Conservation (phyloP, 371 early-diverging fungal genomes). For the Blastocladiella emersonii region DNA sequence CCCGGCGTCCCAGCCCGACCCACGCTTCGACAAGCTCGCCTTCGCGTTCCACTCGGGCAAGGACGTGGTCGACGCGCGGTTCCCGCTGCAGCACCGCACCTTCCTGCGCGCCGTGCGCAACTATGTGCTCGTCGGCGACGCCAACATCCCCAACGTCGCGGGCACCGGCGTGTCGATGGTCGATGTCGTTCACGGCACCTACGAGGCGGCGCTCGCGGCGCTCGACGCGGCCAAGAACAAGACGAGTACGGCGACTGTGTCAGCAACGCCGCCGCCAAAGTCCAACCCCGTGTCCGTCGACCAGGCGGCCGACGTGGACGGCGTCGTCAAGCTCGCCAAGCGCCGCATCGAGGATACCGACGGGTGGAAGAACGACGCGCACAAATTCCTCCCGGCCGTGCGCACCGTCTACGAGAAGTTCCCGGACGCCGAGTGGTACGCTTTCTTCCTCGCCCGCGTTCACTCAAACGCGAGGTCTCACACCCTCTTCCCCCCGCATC, state of each 20-base stretch:
- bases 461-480: no score
- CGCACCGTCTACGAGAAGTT: neutral
- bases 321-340: neutral
- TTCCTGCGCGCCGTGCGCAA: slow-evolving; percentile 21
- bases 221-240: no score
- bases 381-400: slow-evolving; percentile 8
- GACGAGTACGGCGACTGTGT: no score
- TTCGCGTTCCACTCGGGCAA: slow-evolving; percentile 32
- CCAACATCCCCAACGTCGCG: slow-evolving; percentile 13
- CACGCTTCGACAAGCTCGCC: slow-evolving; percentile 18
- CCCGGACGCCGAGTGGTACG: slow-evolving; percentile 9
- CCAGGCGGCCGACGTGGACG: neutral
- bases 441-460: no score
- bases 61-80: slow-evolving; percentile 22
- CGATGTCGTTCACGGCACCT: slow-evolving; percentile 16
- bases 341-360: neutral
- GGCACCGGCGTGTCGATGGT: slow-evolving; percentile 13
- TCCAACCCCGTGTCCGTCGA: neutral
- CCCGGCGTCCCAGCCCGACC: slow-evolving; percentile 9
- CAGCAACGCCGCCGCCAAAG: no score
- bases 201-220: no score
- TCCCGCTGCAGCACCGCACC: slow-evolving; percentile 28
- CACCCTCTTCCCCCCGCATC: no score
- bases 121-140: slow-evolving; percentile 23
- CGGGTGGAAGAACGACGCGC: slow-evolving; percentile 10